Evolutionary conservation across 1,139 yeast species (phyloP).

Genomic region (Lipomyces yarrowii): DNA sequence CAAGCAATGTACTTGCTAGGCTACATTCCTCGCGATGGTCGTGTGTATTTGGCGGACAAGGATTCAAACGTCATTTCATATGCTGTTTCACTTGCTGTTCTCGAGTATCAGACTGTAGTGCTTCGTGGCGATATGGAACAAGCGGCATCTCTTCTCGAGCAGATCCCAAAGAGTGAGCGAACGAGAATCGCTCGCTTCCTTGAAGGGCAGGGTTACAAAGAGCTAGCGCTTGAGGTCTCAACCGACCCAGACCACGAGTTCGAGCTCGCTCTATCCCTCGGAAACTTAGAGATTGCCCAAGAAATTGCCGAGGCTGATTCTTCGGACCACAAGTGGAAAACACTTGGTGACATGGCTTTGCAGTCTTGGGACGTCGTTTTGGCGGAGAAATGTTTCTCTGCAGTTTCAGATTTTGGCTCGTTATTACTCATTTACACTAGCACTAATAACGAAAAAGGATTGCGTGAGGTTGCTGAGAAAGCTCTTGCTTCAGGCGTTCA

Average conservation of each 20-base stretch:
- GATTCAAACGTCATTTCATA: constrained; percentile 83
- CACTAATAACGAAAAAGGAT: constrained; percentile 65
- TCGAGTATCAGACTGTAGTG: constrained; percentile 93
- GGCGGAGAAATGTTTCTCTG: constrained; percentile 78
- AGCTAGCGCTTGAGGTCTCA: constrained; percentile 79
- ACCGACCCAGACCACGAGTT: constrained; percentile 86
- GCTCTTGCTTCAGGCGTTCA: constrained; percentile 76
- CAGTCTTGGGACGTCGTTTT: constrained; percentile 74
- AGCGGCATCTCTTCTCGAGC: constrained; percentile 66
- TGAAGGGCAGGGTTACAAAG: constrained; percentile 86
- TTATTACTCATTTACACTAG: constrained; percentile 82
- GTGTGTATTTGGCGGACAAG: constrained; percentile 87
- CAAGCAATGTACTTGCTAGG: constrained; percentile 86
- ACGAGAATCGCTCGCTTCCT: constrained; percentile 86
- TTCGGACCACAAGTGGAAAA: constrained; percentile 80
- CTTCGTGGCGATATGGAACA: constrained; percentile 89
- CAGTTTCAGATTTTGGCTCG: constrained; percentile 82
- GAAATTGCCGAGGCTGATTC: constrained; percentile 58
- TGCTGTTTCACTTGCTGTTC: constrained; percentile 77
- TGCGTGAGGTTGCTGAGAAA: constrained; percentile 60
- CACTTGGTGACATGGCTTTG: constrained; percentile 86
- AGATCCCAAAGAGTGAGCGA: constrained; percentile 67
- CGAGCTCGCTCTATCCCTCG: constrained; percentile 73
- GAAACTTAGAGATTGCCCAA: constrained; percentile 70
- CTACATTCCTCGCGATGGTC: constrained; percentile 85